Evolutionary conservation across 768 basidiomycete genomes (phyloP).

Genomic region (Hygrophorus pudorinus): DNA sequence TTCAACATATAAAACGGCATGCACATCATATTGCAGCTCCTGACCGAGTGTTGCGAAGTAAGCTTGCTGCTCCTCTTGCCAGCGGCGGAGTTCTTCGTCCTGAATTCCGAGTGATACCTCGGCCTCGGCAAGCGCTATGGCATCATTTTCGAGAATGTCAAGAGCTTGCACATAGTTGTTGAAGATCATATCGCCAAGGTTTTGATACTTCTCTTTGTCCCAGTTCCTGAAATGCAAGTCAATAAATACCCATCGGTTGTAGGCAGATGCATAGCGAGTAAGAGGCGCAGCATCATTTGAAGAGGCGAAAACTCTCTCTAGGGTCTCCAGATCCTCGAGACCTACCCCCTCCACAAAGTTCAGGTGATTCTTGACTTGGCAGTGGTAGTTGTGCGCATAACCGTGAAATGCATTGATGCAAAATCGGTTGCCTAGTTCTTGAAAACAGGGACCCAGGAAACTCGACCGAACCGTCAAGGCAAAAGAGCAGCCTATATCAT

Average conservation of each 20-base stretch:
- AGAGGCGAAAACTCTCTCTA: conserved; percentile 22
- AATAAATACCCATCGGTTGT: conserved; percentile 19
- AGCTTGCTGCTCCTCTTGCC: conserved; percentile 5
- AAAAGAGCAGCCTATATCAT: too few species aligned
- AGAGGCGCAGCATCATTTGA: conserved; percentile 20
- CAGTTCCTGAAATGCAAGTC: conserved; percentile 22
- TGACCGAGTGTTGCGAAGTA: conserved; percentile 1
- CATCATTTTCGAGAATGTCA: conserved; percentile 8
- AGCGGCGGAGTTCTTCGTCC: background rate
- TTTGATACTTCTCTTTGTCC: conserved; percentile 25
- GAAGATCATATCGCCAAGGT: conserved; percentile 15
- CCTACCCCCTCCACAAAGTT: conserved; percentile 20
- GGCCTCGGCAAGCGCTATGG: conserved; percentile 1
- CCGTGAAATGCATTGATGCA: conserved; percentile 24
- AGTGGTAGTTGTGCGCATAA: conserved; percentile 22
- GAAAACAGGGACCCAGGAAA: too few species aligned
- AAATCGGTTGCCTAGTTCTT: conserved; percentile 1
- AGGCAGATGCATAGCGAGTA: conserved; percentile 18
- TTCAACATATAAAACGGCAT: conserved; percentile 2
- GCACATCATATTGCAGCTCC: conserved; percentile 7
- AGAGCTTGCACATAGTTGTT: conserved; percentile 16
- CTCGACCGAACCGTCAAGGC: too few species aligned
- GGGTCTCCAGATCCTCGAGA: conserved; percentile 24
- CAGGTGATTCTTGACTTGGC: conserved; percentile 24
- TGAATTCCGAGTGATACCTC: conserved; percentile 2